Evolutionary conservation across 2,329 filamentous ascomycete species (phyloP).

Genomic region (Thermoascus crustaceus): DNA sequence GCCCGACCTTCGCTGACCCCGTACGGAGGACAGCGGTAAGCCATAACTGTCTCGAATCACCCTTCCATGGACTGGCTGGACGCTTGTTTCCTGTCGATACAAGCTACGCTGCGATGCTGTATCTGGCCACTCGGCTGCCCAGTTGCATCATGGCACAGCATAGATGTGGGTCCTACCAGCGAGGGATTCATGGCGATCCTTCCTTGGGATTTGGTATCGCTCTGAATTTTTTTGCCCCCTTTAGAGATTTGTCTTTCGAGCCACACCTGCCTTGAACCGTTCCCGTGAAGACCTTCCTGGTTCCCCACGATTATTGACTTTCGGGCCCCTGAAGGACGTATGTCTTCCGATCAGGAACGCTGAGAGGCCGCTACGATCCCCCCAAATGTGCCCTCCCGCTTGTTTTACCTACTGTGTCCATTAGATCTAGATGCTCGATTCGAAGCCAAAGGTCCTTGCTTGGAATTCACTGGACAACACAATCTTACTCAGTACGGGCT

Average conservation of each 20-base stretch:
- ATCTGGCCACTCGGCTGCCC: background rate
- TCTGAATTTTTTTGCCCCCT: slow-evolving; percentile 1
- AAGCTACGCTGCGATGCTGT: background rate
- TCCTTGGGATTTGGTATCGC: background rate
- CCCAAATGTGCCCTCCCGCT: background rate
- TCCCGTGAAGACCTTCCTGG: background rate
- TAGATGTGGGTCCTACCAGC: background rate
- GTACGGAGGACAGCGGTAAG: background rate
- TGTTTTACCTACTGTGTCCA: background rate
- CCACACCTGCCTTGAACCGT: background rate
- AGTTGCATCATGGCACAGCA: slow-evolving; percentile 1
- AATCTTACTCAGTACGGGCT: slow-evolving; percentile 2
- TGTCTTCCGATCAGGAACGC: no score
- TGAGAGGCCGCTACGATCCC: no score
- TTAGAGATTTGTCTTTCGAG: background rate
- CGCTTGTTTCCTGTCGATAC: background rate
- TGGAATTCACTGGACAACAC: no score
- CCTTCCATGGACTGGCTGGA: background rate
- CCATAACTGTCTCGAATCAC: background rate
- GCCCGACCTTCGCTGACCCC: background rate
- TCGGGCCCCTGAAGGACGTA: background rate
- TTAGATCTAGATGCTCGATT: background rate
- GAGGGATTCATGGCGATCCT: slow-evolving; percentile 2
- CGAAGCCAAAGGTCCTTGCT: background rate
- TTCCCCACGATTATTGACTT: slow-evolving; percentile 1